Conservation (phyloP, 2,329 filamentous ascomycete species). For the Fonsecaea erecta region DNA sequence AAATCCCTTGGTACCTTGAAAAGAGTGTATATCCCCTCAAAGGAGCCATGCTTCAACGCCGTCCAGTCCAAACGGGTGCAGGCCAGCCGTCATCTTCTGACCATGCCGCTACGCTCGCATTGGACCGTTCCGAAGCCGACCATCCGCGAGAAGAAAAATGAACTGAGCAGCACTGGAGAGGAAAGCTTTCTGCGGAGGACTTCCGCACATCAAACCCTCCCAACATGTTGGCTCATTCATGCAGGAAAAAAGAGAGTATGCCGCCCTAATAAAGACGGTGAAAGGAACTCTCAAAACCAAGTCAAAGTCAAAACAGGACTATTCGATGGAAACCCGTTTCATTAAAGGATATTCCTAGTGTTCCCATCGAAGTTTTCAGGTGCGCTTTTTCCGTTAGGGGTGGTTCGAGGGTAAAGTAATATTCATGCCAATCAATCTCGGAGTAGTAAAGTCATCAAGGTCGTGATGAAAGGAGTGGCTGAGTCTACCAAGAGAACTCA, state of each 20-base stretch:
- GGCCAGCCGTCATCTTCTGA: not conserved
- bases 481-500: constrained; percentile 36
- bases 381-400: constrained; percentile 22
- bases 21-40: too few species aligned
- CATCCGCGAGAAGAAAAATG: not conserved
- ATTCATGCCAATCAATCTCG: constrained; percentile 32
- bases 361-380: constrained; percentile 11
- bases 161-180: not conserved
- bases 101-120: not conserved
- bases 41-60: too few species aligned
- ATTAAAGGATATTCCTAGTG: constrained; percentile 21
- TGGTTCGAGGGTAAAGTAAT: constrained; percentile 11
- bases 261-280: not conserved
- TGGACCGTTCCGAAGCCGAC: not conserved
- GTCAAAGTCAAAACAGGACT: constrained; percentile 10
- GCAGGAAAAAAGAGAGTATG: not conserved
- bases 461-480: constrained; percentile 36
- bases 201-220: not conserved
- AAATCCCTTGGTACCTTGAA: too few species aligned
- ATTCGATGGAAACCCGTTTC: constrained; percentile 19
- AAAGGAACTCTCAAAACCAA: not conserved
- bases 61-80: too few species aligned
- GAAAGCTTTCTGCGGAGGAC: not conserved
- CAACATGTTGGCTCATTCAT: not conserved
- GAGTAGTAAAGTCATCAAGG: constrained; percentile 29